Evolutionary conservation across 1,139 yeast species (phyloP), one percentile per base, ranked within the genome.

Genomic region (Hansenula anomala): DNA sequence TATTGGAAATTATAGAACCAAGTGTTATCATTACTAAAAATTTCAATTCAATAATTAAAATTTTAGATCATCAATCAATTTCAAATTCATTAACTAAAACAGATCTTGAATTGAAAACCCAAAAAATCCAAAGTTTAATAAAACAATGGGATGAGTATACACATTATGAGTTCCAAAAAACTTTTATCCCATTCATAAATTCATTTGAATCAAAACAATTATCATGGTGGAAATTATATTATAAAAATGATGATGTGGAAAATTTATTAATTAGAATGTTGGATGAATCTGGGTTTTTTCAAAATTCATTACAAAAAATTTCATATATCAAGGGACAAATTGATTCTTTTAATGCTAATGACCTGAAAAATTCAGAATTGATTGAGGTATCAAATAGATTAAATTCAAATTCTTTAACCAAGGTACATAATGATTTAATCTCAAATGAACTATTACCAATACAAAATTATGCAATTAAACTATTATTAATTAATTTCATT

Each of bases 81-180:
- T 47, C 48, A 16, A 44, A 46, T 14, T 46, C 54, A 13, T 12
- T 51, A 23, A 46, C 49, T 0, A 29, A 48, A 6, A 44, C 49
- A 27, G 48, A 49, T 14, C 38, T 47, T 6, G 23, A 45, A 0
- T 15, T 17, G 4, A 39, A 45, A n/a, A 51, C 52, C 26, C 25
- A 28, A 23, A 40, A 41, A 26, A 47, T 54, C 30, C 38, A 41
- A n/a, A 36, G 40, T 17, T 47, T 42, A 28, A 54, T 60, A 11
- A 39, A 51, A 6, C 30, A 48, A n/a, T 60, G 63, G 63, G 51
- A 55, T 23, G 45, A 49, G 36, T 38, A 47, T 2, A 49, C 63
- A 0, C 64, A 60, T 41, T 34, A 33, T 8, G 58, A 58, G 35
- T 47, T 59, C 34, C 63, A 59, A 38, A 37, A 39, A 11, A 39